Evolutionary conservation across 2,329 filamentous ascomycete genomes (phyloP).

Genomic region (Xylaria sp.): DNA sequence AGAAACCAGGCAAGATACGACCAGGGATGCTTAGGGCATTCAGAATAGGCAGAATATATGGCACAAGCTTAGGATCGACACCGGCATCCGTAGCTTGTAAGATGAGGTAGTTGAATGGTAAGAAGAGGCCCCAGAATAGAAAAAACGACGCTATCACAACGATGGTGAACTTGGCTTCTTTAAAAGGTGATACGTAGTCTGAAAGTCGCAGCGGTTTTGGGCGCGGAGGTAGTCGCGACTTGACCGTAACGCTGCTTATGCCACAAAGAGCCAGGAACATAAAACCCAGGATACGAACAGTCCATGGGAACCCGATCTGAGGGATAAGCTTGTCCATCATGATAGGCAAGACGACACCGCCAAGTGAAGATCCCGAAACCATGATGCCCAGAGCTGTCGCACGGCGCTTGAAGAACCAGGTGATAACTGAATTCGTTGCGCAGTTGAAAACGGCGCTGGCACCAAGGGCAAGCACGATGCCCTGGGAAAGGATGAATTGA

Average conservation of each 20-base stretch:
- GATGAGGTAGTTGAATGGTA: constrained; percentile 31
- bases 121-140: constrained; percentile 30
- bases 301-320: constrained; percentile 53
- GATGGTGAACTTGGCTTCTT: constrained; percentile 47
- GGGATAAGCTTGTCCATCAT: constrained; percentile 62
- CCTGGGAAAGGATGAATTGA: constrained; percentile 54
- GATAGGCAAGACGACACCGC: constrained; percentile 66
- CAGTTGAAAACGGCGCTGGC: constrained; percentile 26
- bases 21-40: constrained; percentile 47
- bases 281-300: constrained; percentile 52
- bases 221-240: constrained; percentile 50
- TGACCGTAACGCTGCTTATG: constrained; percentile 48
- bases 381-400: constrained; percentile 22
- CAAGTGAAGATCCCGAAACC: constrained; percentile 60
- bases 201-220: constrained; percentile 54
- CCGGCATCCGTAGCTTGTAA: constrained; percentile 22
- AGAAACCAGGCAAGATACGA: constrained; percentile 60
- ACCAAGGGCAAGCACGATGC: constrained; percentile 49
- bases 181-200: constrained; percentile 60
- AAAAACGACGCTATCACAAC: constrained; percentile 23
- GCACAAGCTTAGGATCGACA: constrained; percentile 6
- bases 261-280: constrained; percentile 49
- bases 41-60: constrained; percentile 29
- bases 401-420: constrained; percentile 26
- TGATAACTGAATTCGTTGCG: constrained; percentile 22